A percentile compares a stretch with the other conserved stretches of the same genome.
phyloP scores from a whole-genome alignment of 192 early-diverging fungal genomes.

The Chytriomyces confervae region DNA sequence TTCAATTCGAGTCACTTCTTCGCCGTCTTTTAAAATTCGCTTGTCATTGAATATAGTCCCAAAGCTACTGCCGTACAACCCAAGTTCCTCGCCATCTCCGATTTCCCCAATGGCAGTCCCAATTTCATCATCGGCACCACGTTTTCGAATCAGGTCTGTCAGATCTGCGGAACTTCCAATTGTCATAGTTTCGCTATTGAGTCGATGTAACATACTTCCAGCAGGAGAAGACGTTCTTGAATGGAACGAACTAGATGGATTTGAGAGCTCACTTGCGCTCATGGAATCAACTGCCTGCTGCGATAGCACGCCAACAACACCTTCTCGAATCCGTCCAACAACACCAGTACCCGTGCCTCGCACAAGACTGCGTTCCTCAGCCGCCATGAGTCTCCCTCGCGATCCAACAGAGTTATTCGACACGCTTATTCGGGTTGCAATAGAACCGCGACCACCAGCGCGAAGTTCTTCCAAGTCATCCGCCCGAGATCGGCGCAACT shows the following conservation, averaged over 20 bases:
- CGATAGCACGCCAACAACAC: too few species aligned
- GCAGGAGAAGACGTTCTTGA: conserved; percentile 32
- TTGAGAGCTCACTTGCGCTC: conserved; percentile 58
- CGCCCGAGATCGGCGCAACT: neutral
- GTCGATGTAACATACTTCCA: neutral
- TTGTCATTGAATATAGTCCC: conserved; percentile 6
- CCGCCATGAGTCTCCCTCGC: neutral
- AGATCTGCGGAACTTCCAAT: conserved; percentile 22
- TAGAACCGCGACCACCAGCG: neutral
- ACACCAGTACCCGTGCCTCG: neutral
- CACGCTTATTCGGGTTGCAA: neutral
- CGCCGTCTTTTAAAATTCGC: conserved; percentile 32
- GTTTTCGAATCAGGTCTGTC: conserved; percentile 7
- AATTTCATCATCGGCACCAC: conserved; percentile 6
- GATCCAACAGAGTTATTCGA: neutral
- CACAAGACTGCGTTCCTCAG: conserved; percentile 31
- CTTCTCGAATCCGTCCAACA: neutral
- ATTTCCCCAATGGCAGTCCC: neutral
- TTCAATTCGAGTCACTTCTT: conserved; percentile 76
- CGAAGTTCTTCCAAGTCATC: neutral
- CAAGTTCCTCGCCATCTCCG: conserved; percentile 13
- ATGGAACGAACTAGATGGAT: conserved; percentile 36
- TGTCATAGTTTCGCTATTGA: conserved; percentile 26
- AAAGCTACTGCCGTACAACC: conserved; percentile 27
- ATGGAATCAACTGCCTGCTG: conserved; percentile 12